Percentiles rank a stretch among this genome's conserved stretches.
These are phyloP conservation scores for Amanita rubescens DNA, from an alignment of 768 basidiomycete genomes.

Conservation along the genomic window DNA sequence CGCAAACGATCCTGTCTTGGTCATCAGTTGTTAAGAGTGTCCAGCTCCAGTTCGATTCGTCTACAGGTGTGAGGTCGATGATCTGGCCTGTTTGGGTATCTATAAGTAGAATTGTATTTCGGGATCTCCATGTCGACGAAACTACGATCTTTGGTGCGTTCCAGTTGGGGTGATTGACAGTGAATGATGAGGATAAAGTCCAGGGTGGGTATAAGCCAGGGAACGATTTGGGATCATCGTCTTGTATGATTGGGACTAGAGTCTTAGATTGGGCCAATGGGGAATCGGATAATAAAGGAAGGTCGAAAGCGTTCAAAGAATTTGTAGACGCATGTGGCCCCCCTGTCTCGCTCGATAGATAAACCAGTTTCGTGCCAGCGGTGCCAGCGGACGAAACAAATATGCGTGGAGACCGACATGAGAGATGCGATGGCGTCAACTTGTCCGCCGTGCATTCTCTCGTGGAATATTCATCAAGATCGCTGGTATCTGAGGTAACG, in stretches of 20 bases:
- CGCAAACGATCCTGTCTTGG: constrained; percentile 33
- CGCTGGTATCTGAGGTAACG: constrained; percentile 15
- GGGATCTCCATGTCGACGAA: constrained; percentile 48
- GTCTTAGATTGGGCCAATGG: not conserved
- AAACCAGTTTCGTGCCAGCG: constrained; percentile 35
- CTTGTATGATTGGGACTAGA: not conserved
- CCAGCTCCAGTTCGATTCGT: constrained; percentile 28
- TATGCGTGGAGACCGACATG: too few relatives aligned
- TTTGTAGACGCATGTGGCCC: constrained; percentile 56
- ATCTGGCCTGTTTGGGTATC: constrained; percentile 30
- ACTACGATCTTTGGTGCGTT: constrained; percentile 28
- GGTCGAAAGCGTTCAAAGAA: constrained; percentile 37
- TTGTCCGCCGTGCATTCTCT: constrained; percentile 23
- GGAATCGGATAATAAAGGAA: constrained; percentile 14
- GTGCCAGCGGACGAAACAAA: constrained; percentile 17
- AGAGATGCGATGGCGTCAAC: constrained; percentile 35
- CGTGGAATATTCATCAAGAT: constrained; percentile 4
- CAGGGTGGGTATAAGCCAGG: constrained; percentile 56
- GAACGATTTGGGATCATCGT: constrained; percentile 23
- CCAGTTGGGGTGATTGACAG: constrained; percentile 19
- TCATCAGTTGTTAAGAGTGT: constrained; percentile 45
- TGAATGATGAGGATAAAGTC: constrained; percentile 36
- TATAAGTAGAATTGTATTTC: constrained; percentile 42
- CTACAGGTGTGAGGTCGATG: constrained; percentile 22
- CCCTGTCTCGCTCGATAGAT: constrained; percentile 46